Base-by-base conservation (phyloP, 495 filamentous ascomycete species). In the Tuber brumale region DNA sequence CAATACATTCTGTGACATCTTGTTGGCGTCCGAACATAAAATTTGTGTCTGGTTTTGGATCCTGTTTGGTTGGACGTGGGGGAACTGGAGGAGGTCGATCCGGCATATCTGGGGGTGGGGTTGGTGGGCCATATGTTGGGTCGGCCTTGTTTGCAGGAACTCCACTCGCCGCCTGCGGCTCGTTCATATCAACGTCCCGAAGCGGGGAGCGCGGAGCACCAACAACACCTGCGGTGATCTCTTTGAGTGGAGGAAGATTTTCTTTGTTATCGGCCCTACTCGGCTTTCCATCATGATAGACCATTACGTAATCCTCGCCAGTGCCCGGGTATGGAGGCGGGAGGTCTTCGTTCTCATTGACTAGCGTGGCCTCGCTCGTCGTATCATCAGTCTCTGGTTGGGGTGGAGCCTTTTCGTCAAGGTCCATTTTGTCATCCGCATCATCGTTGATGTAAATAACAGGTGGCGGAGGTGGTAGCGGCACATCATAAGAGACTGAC, bases 1-100 rank as follows among this genome's bases (percentile, higher is more conserved):
- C 93, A 83, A 97, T 94, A 51, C 97, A 94, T 83, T 99, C 95
- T 16, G 92, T 94, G 10, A 97, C 95, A 85, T 99, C 95, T 85
- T 97, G 95, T 81, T 94, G 89, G 39, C 89, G 87, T 31, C 88
- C 87, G 79, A 89, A 86, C 83, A 91, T 89, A 0, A 90, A 83
- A 72, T 91, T 88, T 57, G 90, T 87, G 10, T 87, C 84, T 69
- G 86, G 86, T 6, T 86, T 41, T 21, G 78, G 72, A 21, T 70
- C 70, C 85, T 46, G 87, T 85, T 45, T 83, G 79, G 73, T 75
- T 78, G 70, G 86, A 76, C 69, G 78, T 27, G 84, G 83, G 46
- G 85, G 85, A 57, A 86, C 78, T 43, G 85, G 85, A 41, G 85
- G 85, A 70, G 85, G 85, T 41, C 81, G 83, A 57, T 86, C 83